phyloP scores from a whole-genome alignment of 75 land plant genomes.

The Ceratopteris richardii region DNA sequence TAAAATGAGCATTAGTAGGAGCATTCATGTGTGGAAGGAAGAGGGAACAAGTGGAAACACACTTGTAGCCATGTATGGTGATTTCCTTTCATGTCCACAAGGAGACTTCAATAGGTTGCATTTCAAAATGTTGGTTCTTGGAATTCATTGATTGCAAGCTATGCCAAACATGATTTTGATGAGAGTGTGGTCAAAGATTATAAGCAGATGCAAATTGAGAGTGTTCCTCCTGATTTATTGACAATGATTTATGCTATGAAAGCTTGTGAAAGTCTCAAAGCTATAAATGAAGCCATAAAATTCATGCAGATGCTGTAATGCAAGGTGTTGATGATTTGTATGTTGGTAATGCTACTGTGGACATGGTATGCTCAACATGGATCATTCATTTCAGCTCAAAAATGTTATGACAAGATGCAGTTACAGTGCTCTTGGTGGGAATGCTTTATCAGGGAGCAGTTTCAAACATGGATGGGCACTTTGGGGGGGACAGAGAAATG shows the following conservation, averaged over 20 bases:
- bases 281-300: slow-evolving; percentile 43
- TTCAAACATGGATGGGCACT: no score
- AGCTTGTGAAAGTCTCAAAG: slow-evolving; percentile 35
- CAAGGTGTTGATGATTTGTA: slow-evolving; percentile 21
- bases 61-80: slow-evolving; percentile 54
- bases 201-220: slow-evolving; percentile 29
- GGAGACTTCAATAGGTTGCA: slow-evolving; percentile 25
- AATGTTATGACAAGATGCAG: slow-evolving; percentile 40
- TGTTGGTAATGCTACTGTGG: slow-evolving; percentile 47
- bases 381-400: slow-evolving; percentile 17
- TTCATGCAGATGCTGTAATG: slow-evolving; percentile 45
- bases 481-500: no score
- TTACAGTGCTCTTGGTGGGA: no score
- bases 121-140: slow-evolving; percentile 35
- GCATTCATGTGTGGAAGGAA: no score
- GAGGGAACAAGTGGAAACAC: no score
- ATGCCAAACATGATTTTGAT: slow-evolving; percentile 9
- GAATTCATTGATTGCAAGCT: slow-evolving; percentile 57
- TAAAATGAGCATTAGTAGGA: no score
- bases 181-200: slow-evolving; percentile 35
- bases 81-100: slow-evolving; percentile 25
- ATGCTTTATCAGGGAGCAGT: no score
- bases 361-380: slow-evolving; percentile 53
- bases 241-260: slow-evolving; percentile 47
- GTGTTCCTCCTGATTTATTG: slow-evolving; percentile 44